Base-by-base conservation (phyloP, 2,329 filamentous ascomycete genomes). In the Lachnellula hyalina region DNA sequence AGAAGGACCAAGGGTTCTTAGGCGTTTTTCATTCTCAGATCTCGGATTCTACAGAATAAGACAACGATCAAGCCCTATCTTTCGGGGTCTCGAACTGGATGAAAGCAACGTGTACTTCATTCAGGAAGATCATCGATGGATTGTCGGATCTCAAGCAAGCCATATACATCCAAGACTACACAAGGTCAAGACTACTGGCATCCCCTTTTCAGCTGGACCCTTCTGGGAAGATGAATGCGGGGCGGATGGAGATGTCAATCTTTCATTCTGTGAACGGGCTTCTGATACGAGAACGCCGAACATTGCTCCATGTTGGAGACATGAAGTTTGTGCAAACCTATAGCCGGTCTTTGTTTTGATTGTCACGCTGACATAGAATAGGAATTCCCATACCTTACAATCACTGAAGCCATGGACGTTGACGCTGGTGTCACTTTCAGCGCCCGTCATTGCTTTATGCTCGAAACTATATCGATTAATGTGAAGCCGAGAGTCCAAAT, bases 201-300 rank as follows among this genome's bases (percentile, higher is more conserved):
- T 86, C 25, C 82, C 82, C 1, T 72, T 85, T 6, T 49, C 69
- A 0, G 74, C 74, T 11, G 82, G 82, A 0, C 81, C 82, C 0
- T 68, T 70, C 21, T 79, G 77, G 75, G 63, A 73, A 55, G 75
- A 75, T 63, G 71, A 71, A 40, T 81, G 78, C 63, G 73, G 74
- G 48, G 63, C 60, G 6, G 58, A 64, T 55, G 62, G 64, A 4
- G 62, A 66, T 54, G 54, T 58, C 4, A 55, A 61, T 47, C 36
- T 64, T 2, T 64, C 61, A 12, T 64, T 64, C 40, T 66, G 60
- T 58, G 46, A 61, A 35, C 47, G 59, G 34, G 52, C 28, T 9
- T 42, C 56, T 5, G 56, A 62, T 42, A 25, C 42, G 6, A 58
- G 63, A 49, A 65, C 67, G 66, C 68, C 71, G 1, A 63, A 66